Percentiles rank a stretch among this genome's conserved stretches.
Evolutionary conservation across 208 protist genomes (phyloP).

Genomic region (Naegleria gruberi): DNA sequence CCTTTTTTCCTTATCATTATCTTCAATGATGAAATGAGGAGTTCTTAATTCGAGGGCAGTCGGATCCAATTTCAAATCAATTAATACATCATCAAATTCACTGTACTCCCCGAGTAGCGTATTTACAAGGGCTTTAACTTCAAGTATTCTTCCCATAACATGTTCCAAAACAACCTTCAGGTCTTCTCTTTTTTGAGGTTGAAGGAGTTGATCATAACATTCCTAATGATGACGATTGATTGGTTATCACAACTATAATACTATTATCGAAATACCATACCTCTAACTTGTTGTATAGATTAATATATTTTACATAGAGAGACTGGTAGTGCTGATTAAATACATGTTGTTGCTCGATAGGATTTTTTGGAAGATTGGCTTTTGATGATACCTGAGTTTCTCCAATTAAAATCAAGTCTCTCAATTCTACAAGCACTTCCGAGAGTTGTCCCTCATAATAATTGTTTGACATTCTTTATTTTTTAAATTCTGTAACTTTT

Average conservation of each 20-base stretch:
- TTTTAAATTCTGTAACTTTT: not conserved
- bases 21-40: constrained; percentile 37
- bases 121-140: constrained; percentile 65
- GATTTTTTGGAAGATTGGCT: not conserved
- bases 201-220: constrained; percentile 76
- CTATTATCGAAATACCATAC: too few species aligned
- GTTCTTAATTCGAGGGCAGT: constrained; percentile 69
- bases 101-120: constrained; percentile 67
- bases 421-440: not conserved
- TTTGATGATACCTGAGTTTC: not conserved
- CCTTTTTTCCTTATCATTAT: constrained; percentile 17
- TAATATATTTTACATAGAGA: not conserved
- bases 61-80: constrained; percentile 78
- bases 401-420: not conserved
- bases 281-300: not conserved
- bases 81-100: constrained; percentile 69
- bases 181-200: constrained; percentile 82
- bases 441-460: not conserved
- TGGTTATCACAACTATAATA: too few species aligned
- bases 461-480: not conserved
- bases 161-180: constrained; percentile 72
- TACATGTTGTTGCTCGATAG: not conserved
- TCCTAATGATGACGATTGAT: too few species aligned
- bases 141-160: constrained; percentile 81
- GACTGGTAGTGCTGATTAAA: not conserved